Conservation (phyloP, 805 yeast species). For the Torulaspora indica region DNA sequence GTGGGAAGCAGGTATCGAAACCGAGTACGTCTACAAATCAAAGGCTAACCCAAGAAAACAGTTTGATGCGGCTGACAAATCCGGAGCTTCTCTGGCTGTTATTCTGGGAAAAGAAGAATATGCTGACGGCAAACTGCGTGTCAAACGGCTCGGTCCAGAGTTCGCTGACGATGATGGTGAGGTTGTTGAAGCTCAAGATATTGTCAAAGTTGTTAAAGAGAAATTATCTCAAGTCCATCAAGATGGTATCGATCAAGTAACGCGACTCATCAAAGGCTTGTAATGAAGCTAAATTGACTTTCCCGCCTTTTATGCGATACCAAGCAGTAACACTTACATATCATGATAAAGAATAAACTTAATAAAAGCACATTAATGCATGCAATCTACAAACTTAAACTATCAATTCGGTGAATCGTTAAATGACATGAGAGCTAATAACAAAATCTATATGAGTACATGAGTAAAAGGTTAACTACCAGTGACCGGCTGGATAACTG, state of each 20-base stretch:
- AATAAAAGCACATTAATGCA: background rate
- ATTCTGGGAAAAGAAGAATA: slow-evolving; percentile 94
- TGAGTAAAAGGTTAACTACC: slow-evolving; percentile 21
- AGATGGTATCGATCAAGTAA: slow-evolving; percentile 59
- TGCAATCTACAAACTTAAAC: background rate
- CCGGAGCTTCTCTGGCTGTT: slow-evolving; percentile 86
- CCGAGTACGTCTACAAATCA: slow-evolving; percentile 87
- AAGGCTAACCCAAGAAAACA: slow-evolving; percentile 95
- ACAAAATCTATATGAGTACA: background rate
- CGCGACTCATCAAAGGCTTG: slow-evolving; percentile 57
- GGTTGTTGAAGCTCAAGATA: slow-evolving; percentile 55
- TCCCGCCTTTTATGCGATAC: slow-evolving; percentile 18
- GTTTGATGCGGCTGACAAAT: slow-evolving; percentile 94
- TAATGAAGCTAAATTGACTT: slow-evolving; percentile 33
- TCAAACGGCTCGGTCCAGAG: slow-evolving; percentile 86
- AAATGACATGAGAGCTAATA: background rate
- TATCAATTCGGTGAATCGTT: background rate
- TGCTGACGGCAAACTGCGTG: slow-evolving; percentile 68
- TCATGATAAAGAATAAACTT: background rate
- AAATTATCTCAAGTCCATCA: slow-evolving; percentile 47
- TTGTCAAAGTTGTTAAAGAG: slow-evolving; percentile 49
- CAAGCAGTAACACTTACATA: slow-evolving; percentile 3
- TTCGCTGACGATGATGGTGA: slow-evolving; percentile 85
- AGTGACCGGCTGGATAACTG: slow-evolving; percentile 31
- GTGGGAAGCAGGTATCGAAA: slow-evolving; percentile 85